A percentile compares a stretch with the other conserved stretches of the same genome.
These are phyloP conservation scores for Exophiala dermatitidis DNA, from an alignment of 2,329 filamentous ascomycete genomes.

Conservation along the genomic window DNA sequence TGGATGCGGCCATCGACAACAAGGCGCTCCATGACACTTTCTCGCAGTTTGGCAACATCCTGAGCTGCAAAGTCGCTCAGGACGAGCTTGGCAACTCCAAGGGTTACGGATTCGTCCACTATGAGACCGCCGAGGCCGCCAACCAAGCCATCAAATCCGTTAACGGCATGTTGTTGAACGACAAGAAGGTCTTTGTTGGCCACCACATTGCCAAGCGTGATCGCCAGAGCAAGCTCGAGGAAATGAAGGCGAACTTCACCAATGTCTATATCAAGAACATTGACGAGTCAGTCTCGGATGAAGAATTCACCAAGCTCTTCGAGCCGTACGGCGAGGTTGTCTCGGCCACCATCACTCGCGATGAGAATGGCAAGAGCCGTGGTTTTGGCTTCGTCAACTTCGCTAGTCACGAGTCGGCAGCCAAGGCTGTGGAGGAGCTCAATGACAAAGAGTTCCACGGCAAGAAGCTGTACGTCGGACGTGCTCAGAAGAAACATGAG, in stretches of 20 bases:
- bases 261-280: constrained; percentile 99
- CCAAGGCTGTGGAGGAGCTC: constrained; percentile 80
- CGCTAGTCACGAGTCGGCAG: constrained; percentile 79
- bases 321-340: constrained; percentile 91
- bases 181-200: constrained; percentile 99
- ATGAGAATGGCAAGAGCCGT: constrained; percentile 83
- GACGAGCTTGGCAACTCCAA: constrained; percentile 96
- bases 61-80: constrained; percentile 98
- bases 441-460: constrained; percentile 88
- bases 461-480: constrained; percentile 94
- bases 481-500: constrained; percentile 99
- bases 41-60: constrained; percentile 95
- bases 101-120: constrained; percentile 98
- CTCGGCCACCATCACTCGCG: constrained; percentile 86
- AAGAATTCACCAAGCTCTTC: constrained; percentile 90
- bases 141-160: constrained; percentile 98
- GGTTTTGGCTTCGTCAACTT: constrained; percentile 97
- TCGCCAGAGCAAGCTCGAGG: constrained; percentile 99
- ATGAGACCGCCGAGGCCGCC: constrained; percentile 97
- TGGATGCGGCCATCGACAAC: constrained; percentile 98
- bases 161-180: constrained; percentile 98
- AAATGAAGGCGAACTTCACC: constrained; percentile 99
- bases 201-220: constrained; percentile 99
- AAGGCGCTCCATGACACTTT: constrained; percentile 99
- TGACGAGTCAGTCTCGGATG: constrained; percentile 71